These are phyloP conservation scores for Cadophora luteo-olivacea DNA, from an alignment of 2,329 filamentous ascomycete species.

Conservation along the genomic window DNA sequence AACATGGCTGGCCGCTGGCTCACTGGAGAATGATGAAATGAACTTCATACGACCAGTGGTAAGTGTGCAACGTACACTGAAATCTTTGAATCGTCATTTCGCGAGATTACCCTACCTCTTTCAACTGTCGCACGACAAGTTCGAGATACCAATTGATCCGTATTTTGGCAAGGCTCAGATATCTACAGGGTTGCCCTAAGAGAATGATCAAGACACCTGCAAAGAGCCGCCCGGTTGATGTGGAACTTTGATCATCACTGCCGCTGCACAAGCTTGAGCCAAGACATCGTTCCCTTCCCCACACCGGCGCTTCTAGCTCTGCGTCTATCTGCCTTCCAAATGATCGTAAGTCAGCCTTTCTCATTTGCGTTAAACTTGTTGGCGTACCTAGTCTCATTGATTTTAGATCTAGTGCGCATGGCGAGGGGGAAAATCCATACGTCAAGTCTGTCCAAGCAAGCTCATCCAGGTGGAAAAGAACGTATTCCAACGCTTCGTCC, in stretches of 20 bases:
- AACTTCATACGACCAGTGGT: background rate
- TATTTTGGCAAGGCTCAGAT: constrained; percentile 10
- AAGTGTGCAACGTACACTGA: background rate
- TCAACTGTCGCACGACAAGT: constrained; percentile 10
- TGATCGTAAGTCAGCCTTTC: background rate
- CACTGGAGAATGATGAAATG: background rate
- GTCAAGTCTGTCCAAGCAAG: background rate
- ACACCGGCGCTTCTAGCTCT: background rate
- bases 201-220: background rate
- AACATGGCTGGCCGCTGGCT: constrained; percentile 5
- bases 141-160: background rate
- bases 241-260: background rate
- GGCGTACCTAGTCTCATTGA: background rate
- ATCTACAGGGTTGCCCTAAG: background rate
- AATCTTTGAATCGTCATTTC: background rate
- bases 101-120: background rate
- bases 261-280: background rate
- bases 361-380: background rate
- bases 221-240: constrained; percentile 17
- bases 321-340: background rate
- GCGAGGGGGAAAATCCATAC: background rate
- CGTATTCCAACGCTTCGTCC: background rate
- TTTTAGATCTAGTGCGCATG: too few species aligned
- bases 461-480: background rate
- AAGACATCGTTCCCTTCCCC: background rate